These are phyloP conservation scores for Austropuccinia psidii DNA, from an alignment of 1,284 basidiomycete genomes.

Conservation along the genomic window DNA sequence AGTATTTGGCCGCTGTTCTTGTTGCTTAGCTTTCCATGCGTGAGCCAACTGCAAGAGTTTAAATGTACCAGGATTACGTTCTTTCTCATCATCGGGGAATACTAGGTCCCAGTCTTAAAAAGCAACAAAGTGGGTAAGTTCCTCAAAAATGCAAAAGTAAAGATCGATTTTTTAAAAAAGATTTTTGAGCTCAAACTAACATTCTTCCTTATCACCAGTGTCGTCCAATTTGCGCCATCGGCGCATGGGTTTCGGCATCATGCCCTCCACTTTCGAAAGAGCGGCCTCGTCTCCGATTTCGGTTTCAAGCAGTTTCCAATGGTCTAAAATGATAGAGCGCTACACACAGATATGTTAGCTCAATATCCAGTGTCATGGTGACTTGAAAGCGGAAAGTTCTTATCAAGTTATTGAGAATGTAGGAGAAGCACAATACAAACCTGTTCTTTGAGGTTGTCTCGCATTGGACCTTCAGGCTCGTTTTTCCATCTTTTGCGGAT, in stretches of 20 bases:
- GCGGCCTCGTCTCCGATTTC: conserved; percentile 61
- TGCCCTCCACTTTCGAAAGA: conserved; percentile 69
- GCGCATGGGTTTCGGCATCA: conserved; percentile 85
- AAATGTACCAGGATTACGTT: conserved; percentile 82
- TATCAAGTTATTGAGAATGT: too few relatives aligned
- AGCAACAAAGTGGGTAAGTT: background rate
- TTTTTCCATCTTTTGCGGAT: conserved; percentile 59
- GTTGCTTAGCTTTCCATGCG: conserved; percentile 58
- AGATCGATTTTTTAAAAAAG: background rate
- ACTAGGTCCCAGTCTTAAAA: conserved; percentile 78
- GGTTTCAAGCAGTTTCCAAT: conserved; percentile 87
- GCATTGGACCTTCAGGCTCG: conserved; percentile 31
- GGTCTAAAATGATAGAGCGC: conserved; percentile 79
- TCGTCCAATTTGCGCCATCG: conserved; percentile 72
- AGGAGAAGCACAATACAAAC: conserved; percentile 50
- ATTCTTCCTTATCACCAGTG: conserved; percentile 72
- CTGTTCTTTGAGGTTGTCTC: conserved; percentile 67
- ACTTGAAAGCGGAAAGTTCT: too few relatives aligned
- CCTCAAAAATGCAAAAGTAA: conserved; percentile 11
- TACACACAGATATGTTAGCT: too few relatives aligned
- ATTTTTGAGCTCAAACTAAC: conserved; percentile 50
- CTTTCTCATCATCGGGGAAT: conserved; percentile 87
- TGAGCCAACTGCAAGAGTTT: conserved; percentile 83
- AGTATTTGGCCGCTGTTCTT: conserved; percentile 38
- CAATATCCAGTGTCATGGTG: too few relatives aligned